Percentiles rank a stretch among this genome's conserved stretches.
Conservation (phyloP, 495 filamentous ascomycete species). For the Penicillium daleae region DNA sequence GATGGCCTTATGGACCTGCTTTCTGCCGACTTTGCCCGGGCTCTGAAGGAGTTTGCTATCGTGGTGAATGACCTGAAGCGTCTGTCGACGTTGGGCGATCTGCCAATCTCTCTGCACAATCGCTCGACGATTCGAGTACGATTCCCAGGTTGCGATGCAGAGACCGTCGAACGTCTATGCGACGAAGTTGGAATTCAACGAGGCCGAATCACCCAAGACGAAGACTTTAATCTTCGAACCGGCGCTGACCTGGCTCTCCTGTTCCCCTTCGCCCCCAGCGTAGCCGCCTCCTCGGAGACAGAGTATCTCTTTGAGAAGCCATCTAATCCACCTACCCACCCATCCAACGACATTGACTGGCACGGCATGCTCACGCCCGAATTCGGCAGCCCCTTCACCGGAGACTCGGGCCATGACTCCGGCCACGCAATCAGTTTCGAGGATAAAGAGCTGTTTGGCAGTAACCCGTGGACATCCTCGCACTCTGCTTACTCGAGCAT, state of each 20-base stretch:
- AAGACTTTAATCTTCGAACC: conserved; percentile 64
- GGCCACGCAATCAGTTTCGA: conserved; percentile 49
- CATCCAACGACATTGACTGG: conserved; percentile 54
- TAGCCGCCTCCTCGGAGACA: conserved; percentile 35
- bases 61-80: conserved; percentile 81
- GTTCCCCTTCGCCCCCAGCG: conserved; percentile 82
- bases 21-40: conserved; percentile 85
- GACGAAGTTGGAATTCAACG: conserved; percentile 80
- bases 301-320: conserved; percentile 41
- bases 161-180: conserved; percentile 81
- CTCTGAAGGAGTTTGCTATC: conserved; percentile 79
- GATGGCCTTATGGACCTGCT: conserved; percentile 82
- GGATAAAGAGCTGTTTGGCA: conserved; percentile 47
- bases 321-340: conserved; percentile 25
- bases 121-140: conserved; percentile 71
- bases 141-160: conserved; percentile 87
- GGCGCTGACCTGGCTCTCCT: conserved; percentile 73
- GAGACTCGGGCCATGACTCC: conserved; percentile 28
- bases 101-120: conserved; percentile 73
- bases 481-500: conserved; percentile 56
- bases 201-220: conserved; percentile 79
- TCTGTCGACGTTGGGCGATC: conserved; percentile 74
- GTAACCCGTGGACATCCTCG: conserved; percentile 54
- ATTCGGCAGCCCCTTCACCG: conserved; percentile 27
- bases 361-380: conserved; percentile 59